phyloP scores from a whole-genome alignment of 495 filamentous ascomycete species.

The Lasiosphaeria hispida region DNA sequence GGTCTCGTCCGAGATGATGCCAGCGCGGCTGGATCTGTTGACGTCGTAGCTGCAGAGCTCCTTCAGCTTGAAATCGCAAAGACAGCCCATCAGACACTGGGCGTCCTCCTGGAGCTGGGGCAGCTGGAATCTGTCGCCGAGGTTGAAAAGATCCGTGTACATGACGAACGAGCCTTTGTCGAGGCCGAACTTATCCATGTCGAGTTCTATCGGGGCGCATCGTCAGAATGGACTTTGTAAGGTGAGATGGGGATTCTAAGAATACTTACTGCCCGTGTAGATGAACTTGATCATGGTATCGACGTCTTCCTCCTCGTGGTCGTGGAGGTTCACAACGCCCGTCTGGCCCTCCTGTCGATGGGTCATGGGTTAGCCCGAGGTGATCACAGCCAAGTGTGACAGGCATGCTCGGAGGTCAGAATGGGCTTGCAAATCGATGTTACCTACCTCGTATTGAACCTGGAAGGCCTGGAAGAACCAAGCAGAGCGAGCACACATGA shows the following conservation, averaged over 20 bases:
- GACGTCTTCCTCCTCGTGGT: background rate
- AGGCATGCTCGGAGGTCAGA: no score
- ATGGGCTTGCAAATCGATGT: background rate
- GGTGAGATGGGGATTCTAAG: background rate
- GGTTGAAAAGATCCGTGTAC: slow-evolving; percentile 18
- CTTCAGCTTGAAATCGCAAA: slow-evolving; percentile 17
- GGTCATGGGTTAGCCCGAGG: background rate
- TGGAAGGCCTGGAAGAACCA: slow-evolving; percentile 20
- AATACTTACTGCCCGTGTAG: slow-evolving; percentile 16
- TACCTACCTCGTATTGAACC: background rate
- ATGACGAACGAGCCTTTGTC: background rate
- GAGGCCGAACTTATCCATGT: background rate
- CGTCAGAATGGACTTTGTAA: background rate
- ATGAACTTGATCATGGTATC: slow-evolving; percentile 13
- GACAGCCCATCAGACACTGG: slow-evolving; percentile 10
- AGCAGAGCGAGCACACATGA: slow-evolving; percentile 11
- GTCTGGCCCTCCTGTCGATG: background rate
- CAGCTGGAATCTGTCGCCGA: slow-evolving; percentile 14
- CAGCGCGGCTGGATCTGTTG: slow-evolving; percentile 4
- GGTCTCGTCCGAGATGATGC: background rate
- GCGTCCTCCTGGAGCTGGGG: slow-evolving; percentile 12
- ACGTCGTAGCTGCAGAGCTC: slow-evolving; percentile 17
- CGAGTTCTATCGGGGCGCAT: slow-evolving; percentile 8
- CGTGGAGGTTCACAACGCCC: slow-evolving; percentile 10
- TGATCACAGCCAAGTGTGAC: background rate